A percentile compares a stretch with the other conserved stretches of the same genome.
phyloP scores from a whole-genome alignment of 169 alveolate species.

The Plasmodium gallinaceum region DNA sequence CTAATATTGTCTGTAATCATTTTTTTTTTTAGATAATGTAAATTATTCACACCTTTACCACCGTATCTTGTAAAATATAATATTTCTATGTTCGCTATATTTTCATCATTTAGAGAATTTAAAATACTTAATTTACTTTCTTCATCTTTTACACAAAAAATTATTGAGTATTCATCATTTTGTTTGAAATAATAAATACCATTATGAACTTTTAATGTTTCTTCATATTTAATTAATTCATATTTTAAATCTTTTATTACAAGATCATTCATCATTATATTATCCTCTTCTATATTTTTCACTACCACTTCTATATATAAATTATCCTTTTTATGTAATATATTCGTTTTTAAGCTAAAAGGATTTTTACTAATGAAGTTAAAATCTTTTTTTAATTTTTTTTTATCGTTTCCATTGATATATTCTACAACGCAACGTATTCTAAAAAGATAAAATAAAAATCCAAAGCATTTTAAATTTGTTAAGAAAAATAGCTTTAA shows the following conservation, averaged over 20 bases:
- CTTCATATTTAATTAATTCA: slow-evolving; percentile 50
- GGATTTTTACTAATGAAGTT: slow-evolving; percentile 55
- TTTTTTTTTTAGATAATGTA: slow-evolving; percentile 54
- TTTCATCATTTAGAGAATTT: slow-evolving; percentile 26
- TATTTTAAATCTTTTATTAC: slow-evolving; percentile 32
- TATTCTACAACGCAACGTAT: slow-evolving; percentile 48
- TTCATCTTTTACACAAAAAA: slow-evolving; percentile 63
- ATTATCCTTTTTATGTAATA: slow-evolving; percentile 50
- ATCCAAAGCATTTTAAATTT: too few species aligned
- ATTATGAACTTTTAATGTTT: slow-evolving; percentile 22
- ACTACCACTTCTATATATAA: slow-evolving; percentile 30
- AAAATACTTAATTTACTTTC: slow-evolving; percentile 59
- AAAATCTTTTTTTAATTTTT: slow-evolving; percentile 54
- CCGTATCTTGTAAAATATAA: slow-evolving; percentile 46
- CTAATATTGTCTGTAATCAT: slow-evolving; percentile 44
- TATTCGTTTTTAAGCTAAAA: slow-evolving; percentile 21
- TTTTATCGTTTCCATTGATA: slow-evolving; percentile 32
- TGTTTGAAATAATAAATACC: slow-evolving; percentile 60
- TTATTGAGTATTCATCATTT: slow-evolving; percentile 70
- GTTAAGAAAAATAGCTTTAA: not conserved
- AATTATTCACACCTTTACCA: slow-evolving; percentile 62
- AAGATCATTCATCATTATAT: slow-evolving; percentile 42
- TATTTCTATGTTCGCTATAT: slow-evolving; percentile 69
- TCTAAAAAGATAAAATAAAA: slow-evolving; percentile 1
- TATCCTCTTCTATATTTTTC: slow-evolving; percentile 57